Evolutionary conservation across 176 grass and related monocot genomes (phyloP).

Genomic region (Ensete ventricosum): DNA sequence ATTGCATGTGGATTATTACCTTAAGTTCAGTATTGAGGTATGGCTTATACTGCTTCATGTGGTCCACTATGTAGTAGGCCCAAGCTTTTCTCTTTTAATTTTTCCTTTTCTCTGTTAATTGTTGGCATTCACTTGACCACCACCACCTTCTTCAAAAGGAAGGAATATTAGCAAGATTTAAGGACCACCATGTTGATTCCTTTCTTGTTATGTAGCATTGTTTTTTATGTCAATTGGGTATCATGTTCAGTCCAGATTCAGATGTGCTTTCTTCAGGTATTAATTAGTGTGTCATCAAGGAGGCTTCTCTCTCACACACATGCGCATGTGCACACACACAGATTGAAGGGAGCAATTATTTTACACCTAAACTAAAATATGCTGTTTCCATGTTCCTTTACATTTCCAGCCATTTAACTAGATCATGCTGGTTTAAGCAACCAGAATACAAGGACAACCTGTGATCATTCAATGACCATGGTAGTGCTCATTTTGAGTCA

Average conservation of each 20-base stretch:
- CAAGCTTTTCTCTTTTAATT: not conserved
- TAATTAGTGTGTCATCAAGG: not conserved
- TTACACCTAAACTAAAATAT: not conserved
- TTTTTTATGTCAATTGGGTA: not conserved
- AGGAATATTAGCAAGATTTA: not conserved
- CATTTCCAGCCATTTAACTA: not conserved
- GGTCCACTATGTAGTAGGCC: constrained; percentile 13
- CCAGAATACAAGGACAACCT: not conserved
- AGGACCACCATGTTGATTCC: constrained; percentile 13
- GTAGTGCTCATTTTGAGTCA: not conserved
- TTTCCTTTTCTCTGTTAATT: not conserved
- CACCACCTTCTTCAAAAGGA: constrained; percentile 2
- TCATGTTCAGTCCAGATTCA: not conserved
- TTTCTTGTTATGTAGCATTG: not conserved
- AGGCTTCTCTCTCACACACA: not conserved
- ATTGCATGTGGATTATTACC: constrained; percentile 3
- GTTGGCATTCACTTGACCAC: not conserved
- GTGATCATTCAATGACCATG: not conserved
- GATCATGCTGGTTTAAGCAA: not conserved
- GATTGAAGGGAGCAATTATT: not conserved
- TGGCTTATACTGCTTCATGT: constrained; percentile 5
- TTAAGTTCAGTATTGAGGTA: not conserved
- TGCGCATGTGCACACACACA: too few species aligned
- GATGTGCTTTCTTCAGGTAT: not conserved
- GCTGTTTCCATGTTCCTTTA: not conserved